These are phyloP conservation scores for Ceratocystis alfenasii DNA, from an alignment of 2,329 filamentous ascomycete species.

Conservation along the genomic window DNA sequence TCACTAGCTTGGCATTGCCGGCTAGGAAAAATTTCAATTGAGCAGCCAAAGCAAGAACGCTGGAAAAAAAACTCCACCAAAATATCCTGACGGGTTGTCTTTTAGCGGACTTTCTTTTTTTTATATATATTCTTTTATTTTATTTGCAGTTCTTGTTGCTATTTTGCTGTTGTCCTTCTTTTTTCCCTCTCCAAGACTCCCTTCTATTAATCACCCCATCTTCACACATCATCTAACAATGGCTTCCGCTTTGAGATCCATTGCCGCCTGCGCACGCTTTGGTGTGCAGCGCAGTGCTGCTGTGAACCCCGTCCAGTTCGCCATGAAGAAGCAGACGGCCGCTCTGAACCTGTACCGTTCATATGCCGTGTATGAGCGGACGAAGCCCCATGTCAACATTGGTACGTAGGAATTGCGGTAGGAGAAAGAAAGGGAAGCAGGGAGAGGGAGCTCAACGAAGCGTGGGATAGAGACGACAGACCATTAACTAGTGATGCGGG, in stretches of 20 bases:
- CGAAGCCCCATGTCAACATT: slow-evolving; percentile 97
- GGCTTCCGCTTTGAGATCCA: slow-evolving; percentile 66
- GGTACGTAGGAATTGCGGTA: slow-evolving; percentile 41
- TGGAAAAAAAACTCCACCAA: neutral
- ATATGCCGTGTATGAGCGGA: slow-evolving; percentile 67
- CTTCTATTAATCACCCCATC: neutral
- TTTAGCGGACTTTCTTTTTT: neutral
- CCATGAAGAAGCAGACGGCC: slow-evolving; percentile 51
- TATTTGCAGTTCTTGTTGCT: slow-evolving; percentile 7
- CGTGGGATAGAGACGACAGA: slow-evolving; percentile 1
- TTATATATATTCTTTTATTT: slow-evolving; percentile 13
- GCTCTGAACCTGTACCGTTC: slow-evolving; percentile 53
- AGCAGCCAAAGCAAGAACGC: neutral
- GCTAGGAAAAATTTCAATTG: slow-evolving; percentile 18
- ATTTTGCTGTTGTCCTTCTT: neutral
- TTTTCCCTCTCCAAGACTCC: neutral
- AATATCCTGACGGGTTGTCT: neutral
- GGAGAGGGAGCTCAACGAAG: neutral
- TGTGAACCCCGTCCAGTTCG: slow-evolving; percentile 65
- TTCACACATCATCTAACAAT: slow-evolving; percentile 40
- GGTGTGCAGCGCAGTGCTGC: slow-evolving; percentile 57
- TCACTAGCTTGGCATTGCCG: neutral
- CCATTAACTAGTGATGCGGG: neutral
- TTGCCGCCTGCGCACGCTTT: slow-evolving; percentile 66
- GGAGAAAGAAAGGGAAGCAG: neutral